Conservation (phyloP, 805 yeast genomes). For the Spathaspora hagerdaliae region DNA sequence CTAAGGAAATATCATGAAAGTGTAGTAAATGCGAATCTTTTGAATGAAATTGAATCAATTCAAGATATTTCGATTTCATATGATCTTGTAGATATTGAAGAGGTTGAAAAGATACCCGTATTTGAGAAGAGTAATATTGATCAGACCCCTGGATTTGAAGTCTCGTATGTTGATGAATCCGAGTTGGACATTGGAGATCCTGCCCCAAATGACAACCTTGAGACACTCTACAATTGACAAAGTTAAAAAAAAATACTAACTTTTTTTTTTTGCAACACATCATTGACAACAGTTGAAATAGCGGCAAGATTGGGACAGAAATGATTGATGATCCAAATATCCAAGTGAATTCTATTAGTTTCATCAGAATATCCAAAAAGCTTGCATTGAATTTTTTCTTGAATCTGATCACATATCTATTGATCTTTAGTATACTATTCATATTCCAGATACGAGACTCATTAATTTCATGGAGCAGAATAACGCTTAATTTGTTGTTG, state of each 20-base stretch:
- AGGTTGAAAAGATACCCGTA: neutral
- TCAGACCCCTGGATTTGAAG: conserved; percentile 3
- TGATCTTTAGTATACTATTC: conserved; percentile 1
- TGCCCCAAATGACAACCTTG: too few species aligned
- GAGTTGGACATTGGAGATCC: conserved; percentile 3
- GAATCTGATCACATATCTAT: conserved; percentile 3
- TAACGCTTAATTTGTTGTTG: neutral
- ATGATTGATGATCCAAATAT: neutral
- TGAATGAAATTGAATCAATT: neutral
- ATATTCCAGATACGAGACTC: conserved; percentile 3
- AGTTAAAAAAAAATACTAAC: too few species aligned
- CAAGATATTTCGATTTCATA: neutral
- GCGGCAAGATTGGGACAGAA: too few species aligned
- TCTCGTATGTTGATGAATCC: conserved; percentile 1
- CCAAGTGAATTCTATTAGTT: neutral
- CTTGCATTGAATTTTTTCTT: conserved; percentile 5
- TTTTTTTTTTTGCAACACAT: neutral
- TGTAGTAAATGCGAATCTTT: too few species aligned
- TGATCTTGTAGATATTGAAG: neutral
- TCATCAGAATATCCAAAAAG: conserved; percentile 1
- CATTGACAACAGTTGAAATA: neutral
- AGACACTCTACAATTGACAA: too few species aligned
- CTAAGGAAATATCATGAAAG: neutral
- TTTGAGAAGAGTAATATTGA: neutral
- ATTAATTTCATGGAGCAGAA: neutral